Base-by-base conservation (phyloP, 2,329 filamentous ascomycete species). In the Neonectria magnoliae region DNA sequence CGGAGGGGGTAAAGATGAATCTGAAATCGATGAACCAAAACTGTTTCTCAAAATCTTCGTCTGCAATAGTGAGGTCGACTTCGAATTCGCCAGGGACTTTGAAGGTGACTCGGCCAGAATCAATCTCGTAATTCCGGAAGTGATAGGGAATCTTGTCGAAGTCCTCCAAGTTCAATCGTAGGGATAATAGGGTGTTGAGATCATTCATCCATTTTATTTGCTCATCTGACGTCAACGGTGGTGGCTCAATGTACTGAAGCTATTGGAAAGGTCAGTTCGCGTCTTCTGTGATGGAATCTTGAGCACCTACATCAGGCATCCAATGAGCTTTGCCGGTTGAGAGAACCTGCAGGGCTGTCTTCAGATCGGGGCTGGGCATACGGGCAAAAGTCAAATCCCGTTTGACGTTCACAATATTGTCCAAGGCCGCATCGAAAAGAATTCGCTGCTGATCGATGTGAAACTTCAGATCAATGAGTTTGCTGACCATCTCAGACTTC, bases 11-110 rank as follows among this genome's bases (percentile, higher is more conserved):
- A 76, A 97, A 99, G 14, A 90, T 82, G 71, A 97, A 94, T 64
- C 94, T 89, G 73, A 98, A 90, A 77, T 98, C 94, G 66, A 98
- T 92, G 76, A 98, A 97, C 85, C 92, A 98, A 76, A 97, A 97
- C 73, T 97, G 94, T 58, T 92, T 91, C 33, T 89, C 84, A 18
- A 90, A 88, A 69, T 96, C 91, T 75, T 98, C 94, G 71, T 94
- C 91, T 18, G 92, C 93, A 67, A 98, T 92, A 1, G 94, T 94
- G 56, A 99, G 86, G 76, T 98, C 96, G 20, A 98, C 88, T 77
- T 98, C 95, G 73, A 98, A 98, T 77, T 98, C 95, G 57, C 88
- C 88, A 3, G 88, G 82, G 1, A 98, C 92, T 51, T 83, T 87
- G 77, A 99, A 99, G 0, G 94, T 98, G 7, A 92, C 95, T 53